Evolutionary conservation across 148 eudicot species (phyloP).

Genomic region (Rhododendron ovatum): DNA sequence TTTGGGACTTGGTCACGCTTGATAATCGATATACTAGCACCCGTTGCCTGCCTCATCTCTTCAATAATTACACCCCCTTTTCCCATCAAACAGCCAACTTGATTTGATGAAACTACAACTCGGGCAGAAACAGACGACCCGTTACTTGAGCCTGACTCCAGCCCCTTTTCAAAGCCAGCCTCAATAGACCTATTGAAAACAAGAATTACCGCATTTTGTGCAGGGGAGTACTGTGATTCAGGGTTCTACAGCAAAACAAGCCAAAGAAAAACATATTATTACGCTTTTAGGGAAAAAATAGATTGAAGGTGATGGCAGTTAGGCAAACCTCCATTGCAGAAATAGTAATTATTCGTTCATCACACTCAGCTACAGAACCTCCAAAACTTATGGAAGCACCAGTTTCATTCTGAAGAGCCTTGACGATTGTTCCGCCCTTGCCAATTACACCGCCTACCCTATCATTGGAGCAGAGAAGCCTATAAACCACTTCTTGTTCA

Average conservation of each 20-base stretch:
- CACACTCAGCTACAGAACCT: slow-evolving; percentile 36
- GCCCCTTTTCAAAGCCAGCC: slow-evolving; percentile 41
- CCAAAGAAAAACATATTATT: slow-evolving; percentile 11
- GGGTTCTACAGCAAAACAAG: slow-evolving; percentile 34
- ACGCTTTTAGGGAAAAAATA: neutral
- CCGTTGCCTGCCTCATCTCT: slow-evolving; percentile 71
- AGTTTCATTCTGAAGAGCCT: slow-evolving; percentile 58
- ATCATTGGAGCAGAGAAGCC: slow-evolving; percentile 57
- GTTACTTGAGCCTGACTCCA: slow-evolving; percentile 31
- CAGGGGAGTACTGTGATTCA: slow-evolving; percentile 52
- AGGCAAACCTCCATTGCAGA: slow-evolving; percentile 58
- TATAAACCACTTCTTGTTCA: slow-evolving; percentile 35
- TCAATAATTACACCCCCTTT: slow-evolving; percentile 66
- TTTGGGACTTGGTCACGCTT: slow-evolving; percentile 50
- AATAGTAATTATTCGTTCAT: slow-evolving; percentile 66
- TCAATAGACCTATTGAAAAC: slow-evolving; percentile 52
- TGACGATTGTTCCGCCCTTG: slow-evolving; percentile 65
- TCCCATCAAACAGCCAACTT: slow-evolving; percentile 79
- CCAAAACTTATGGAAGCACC: slow-evolving; percentile 62
- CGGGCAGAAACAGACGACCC: slow-evolving; percentile 39
- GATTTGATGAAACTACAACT: slow-evolving; percentile 45
- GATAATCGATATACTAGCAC: slow-evolving; percentile 47
- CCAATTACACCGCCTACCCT: slow-evolving; percentile 76
- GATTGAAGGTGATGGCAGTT: slow-evolving; percentile 2
- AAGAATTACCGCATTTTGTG: slow-evolving; percentile 63